Conservation (phyloP, 345 rosid species). For the Populus nigra region DNA sequence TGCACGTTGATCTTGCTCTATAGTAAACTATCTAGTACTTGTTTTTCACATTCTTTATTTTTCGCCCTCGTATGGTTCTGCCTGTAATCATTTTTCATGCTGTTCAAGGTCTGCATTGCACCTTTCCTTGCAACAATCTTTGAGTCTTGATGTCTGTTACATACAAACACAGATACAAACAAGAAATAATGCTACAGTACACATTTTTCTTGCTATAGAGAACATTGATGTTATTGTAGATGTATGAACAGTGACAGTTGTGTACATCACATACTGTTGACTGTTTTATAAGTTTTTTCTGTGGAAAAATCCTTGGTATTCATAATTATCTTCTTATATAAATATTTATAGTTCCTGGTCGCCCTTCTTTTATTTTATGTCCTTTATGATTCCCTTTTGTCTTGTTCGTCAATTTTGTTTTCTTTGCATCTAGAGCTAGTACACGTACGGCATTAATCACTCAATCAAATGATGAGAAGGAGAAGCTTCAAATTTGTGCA, state of each 20-base stretch:
- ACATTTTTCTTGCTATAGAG: neutral
- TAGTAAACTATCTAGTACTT: neutral
- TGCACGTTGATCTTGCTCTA: neutral
- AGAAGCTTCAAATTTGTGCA: neutral
- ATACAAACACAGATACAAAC: neutral
- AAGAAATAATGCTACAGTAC: neutral
- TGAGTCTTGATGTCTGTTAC: neutral
- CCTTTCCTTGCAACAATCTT: neutral
- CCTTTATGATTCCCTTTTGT: neutral
- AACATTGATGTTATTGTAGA: neutral
- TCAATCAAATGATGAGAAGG: neutral
- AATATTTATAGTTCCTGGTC: too few species aligned
- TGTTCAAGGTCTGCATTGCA: constrained; percentile 16
- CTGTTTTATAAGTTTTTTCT: neutral
- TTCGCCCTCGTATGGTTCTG: neutral
- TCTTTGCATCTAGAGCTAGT: neutral
- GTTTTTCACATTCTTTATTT: neutral
- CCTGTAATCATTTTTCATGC: neutral
- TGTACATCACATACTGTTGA: neutral
- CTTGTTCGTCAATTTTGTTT: constrained; percentile 1
- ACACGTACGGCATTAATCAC: neutral
- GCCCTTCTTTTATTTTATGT: neutral
- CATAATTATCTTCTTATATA: too few species aligned
- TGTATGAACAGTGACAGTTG: neutral
- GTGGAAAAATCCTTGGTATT: neutral